Base-by-base conservation (phyloP, 2,329 filamentous ascomycete genomes). In the Colletotrichum sp. region DNA sequence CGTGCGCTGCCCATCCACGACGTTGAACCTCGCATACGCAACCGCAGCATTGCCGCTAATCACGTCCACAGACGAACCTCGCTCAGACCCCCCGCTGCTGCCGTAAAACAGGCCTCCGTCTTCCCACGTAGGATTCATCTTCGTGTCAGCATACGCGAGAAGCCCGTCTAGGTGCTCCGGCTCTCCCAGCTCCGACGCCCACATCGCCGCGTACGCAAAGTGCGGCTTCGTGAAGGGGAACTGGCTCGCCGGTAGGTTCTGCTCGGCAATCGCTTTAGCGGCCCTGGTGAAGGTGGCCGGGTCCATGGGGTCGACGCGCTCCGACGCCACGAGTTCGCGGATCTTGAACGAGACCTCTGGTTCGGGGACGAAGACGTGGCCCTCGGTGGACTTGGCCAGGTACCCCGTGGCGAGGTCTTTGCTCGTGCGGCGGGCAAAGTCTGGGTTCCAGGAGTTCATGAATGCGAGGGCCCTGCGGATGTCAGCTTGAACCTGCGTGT, bases 361-460 rank as follows among this genome's bases (percentile, higher is more conserved):
- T 1, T 67, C 21, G 1, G 65, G 65, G 16, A 67, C 31, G 33
- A 67, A 29, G 31, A 67, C 51, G 18, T 58, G 34, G 18, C 38
- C 9, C 8, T 43, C 33, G 4, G 1, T 1, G 2, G 54, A 51
- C 18, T 12, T 58, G 6, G 47, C 65, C 0, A 58, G 54, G 21
- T 38, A 67, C 2, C 65, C 65, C 3, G 1, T 16, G 2, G 16
- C n/a, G 0, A 67, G 21, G 24, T 58, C 27, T 5, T 58, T 33
- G 34, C 65, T 58, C 21, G 18, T 58, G 11, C 38, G 13, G 21
- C 24, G 54, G 18, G 34, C 80, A n/a, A 79, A 76, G 5, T 78
- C 75, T 2, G 79, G 80, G 71, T 83, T 84, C 83, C 82, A 84
- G n/a, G 80, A 70, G 67, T 80, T 79, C 81, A 84, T 83, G 74